A percentile compares a stretch with the other conserved stretches of the same genome.
Conservation (phyloP, 1,139 yeast genomes). For the Yamadazyma sp. region DNA sequence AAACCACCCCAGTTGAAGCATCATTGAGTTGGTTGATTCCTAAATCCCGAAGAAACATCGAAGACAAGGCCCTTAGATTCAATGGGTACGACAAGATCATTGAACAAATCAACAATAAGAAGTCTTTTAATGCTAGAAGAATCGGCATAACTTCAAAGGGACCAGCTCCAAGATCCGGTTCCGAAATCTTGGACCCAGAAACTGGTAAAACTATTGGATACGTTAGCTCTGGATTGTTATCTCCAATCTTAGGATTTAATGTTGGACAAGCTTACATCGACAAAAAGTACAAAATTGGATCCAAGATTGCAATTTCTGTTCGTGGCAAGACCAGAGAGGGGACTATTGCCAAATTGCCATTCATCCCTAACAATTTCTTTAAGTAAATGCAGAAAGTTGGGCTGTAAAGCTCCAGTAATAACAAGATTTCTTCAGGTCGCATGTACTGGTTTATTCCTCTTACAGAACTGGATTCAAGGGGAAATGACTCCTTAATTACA, state of each 20-base stretch:
- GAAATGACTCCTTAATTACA: no score
- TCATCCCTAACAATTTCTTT: constrained; percentile 72
- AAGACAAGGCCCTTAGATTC: constrained; percentile 47
- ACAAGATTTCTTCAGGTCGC: no score
- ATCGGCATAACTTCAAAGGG: constrained; percentile 75
- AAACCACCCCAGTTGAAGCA: constrained; percentile 86
- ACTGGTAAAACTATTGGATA: constrained; percentile 61
- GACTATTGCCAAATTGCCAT: constrained; percentile 75
- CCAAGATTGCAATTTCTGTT: constrained; percentile 71
- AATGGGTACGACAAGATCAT: constrained; percentile 76
- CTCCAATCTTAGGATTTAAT: constrained; percentile 84
- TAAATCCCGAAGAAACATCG: constrained; percentile 63
- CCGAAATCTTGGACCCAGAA: constrained; percentile 57
- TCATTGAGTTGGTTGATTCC: constrained; percentile 88
- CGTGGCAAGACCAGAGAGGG: constrained; percentile 84
- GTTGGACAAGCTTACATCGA: constrained; percentile 90
- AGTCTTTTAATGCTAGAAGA: constrained; percentile 59
- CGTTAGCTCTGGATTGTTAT: constrained; percentile 87
- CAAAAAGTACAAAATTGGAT: constrained; percentile 75
- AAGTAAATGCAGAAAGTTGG: no score
- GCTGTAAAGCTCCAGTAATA: no score
- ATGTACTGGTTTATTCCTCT: no score
- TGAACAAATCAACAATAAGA: constrained; percentile 67
- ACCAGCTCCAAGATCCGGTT: constrained; percentile 92
- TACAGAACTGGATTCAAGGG: no score